Conservation (phyloP, 1,284 basidiomycete genomes). For the Salmacisia buchloeana region DNA sequence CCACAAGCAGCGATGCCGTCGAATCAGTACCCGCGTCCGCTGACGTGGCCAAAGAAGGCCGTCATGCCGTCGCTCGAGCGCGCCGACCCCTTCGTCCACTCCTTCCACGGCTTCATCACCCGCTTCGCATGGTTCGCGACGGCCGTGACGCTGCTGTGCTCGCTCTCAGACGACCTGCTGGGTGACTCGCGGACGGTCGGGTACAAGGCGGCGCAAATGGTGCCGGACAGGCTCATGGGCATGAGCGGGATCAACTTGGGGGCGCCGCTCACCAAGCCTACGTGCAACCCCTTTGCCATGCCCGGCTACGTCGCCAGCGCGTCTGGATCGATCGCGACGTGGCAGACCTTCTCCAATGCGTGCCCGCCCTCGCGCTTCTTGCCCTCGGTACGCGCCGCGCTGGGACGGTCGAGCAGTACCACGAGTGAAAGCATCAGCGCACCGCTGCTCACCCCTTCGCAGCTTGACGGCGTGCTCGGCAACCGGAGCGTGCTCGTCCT, state of each 20-base stretch:
- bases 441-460: background rate
- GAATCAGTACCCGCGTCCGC: constrained; percentile 11
- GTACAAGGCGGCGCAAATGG: background rate
- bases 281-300: constrained; percentile 30
- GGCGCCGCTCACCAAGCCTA: background rate
- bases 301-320: constrained; percentile 32
- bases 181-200: background rate
- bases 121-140: background rate
- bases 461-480: constrained; percentile 36
- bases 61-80: background rate
- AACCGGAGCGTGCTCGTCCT: constrained; percentile 52
- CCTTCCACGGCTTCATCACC: constrained; percentile 11
- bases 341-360: constrained; percentile 30
- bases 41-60: background rate
- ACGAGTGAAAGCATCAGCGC: background rate
- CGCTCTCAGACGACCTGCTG: background rate
- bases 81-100: constrained; percentile 7
- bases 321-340: constrained; percentile 26
- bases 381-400: constrained; percentile 22
- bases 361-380: constrained; percentile 25
- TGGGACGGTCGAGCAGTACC: constrained; percentile 14
- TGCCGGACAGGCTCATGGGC: background rate
- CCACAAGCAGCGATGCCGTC: no score
- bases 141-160: constrained; percentile 2
- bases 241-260: background rate